These are phyloP conservation scores for Citrus reticulata DNA, from an alignment of 345 rosid genomes.

Conservation along the genomic window DNA sequence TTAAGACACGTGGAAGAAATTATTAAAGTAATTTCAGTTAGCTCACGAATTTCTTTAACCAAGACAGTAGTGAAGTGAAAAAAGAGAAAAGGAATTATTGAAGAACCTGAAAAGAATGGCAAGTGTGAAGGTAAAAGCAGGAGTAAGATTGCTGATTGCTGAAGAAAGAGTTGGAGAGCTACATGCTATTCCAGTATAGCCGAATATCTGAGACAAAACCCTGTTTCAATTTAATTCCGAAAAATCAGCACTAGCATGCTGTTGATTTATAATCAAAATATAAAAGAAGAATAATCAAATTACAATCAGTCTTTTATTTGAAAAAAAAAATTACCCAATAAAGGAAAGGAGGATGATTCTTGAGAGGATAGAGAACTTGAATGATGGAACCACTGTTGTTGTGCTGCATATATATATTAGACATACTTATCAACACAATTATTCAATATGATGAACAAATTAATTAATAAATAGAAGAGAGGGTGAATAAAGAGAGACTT, in stretches of 20 bases:
- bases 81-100: too few species aligned
- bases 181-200: slow-evolving; percentile 31
- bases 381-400: slow-evolving; percentile 13
- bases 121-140: slow-evolving; percentile 38
- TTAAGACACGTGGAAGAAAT: too few species aligned
- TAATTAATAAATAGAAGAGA: too few species aligned
- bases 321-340: slow-evolving; percentile 24
- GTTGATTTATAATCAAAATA: too few species aligned
- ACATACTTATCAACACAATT: too few species aligned
- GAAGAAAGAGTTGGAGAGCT: slow-evolving; percentile 50
- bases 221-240: slow-evolving; percentile 16
- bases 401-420: neutral
- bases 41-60: too few species aligned
- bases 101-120: neutral
- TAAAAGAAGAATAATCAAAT: neutral
- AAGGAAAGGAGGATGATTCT: slow-evolving; percentile 31
- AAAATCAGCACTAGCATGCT: too few species aligned
- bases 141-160: slow-evolving; percentile 42
- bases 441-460: too few species aligned
- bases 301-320: too few species aligned
- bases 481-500: too few species aligned
- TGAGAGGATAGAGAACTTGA: slow-evolving; percentile 18
- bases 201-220: slow-evolving; percentile 11
- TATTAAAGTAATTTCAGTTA: too few species aligned
- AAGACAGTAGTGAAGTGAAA: too few species aligned